These are phyloP conservation scores for Artemisia tridentata DNA, from an alignment of 129 eudicot species.

Conservation along the genomic window DNA sequence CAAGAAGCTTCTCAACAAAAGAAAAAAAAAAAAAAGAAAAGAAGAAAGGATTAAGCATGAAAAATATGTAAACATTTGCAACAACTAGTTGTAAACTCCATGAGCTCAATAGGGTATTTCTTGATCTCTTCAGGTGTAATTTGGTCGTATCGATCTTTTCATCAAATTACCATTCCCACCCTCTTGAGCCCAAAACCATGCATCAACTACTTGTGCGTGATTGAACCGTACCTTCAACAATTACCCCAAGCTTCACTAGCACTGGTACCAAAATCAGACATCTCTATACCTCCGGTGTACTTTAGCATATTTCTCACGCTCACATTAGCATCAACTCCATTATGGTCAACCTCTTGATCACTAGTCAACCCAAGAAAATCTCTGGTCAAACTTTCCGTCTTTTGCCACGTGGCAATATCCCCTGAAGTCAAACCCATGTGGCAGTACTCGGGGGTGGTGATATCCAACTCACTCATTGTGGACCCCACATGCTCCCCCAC, in stretches of 20 bases:
- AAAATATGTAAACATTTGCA: slow-evolving; percentile 16
- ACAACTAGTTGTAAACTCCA: neutral
- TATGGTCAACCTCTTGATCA: slow-evolving; percentile 27
- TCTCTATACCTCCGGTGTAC: slow-evolving; percentile 56
- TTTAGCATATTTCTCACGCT: slow-evolving; percentile 52
- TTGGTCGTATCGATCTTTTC: slow-evolving; percentile 12
- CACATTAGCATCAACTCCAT: slow-evolving; percentile 36
- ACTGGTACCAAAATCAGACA: slow-evolving; percentile 49
- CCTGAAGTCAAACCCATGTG: slow-evolving; percentile 26
- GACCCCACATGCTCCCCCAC: slow-evolving; percentile 50
- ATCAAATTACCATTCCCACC: slow-evolving; percentile 22
- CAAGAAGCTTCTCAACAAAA: slow-evolving; percentile 20
- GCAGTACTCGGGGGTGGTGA: slow-evolving; percentile 2
- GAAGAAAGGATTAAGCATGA: slow-evolving; percentile 11
- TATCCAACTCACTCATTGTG: slow-evolving; percentile 42
- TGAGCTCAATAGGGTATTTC: neutral
- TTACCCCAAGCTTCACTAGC: slow-evolving; percentile 51
- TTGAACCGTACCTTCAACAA: slow-evolving; percentile 26
- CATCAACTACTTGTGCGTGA: slow-evolving; percentile 16
- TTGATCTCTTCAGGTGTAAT: slow-evolving; percentile 13
- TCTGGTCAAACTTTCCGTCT: slow-evolving; percentile 56
- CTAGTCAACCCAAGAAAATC: slow-evolving; percentile 83
- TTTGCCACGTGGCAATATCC: slow-evolving; percentile 46
- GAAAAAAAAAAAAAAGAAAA: neutral
- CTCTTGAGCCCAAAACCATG: slow-evolving; percentile 11